Conservation (phyloP, 2,329 filamentous ascomycete genomes). For the Aspergillus alliaceus region DNA sequence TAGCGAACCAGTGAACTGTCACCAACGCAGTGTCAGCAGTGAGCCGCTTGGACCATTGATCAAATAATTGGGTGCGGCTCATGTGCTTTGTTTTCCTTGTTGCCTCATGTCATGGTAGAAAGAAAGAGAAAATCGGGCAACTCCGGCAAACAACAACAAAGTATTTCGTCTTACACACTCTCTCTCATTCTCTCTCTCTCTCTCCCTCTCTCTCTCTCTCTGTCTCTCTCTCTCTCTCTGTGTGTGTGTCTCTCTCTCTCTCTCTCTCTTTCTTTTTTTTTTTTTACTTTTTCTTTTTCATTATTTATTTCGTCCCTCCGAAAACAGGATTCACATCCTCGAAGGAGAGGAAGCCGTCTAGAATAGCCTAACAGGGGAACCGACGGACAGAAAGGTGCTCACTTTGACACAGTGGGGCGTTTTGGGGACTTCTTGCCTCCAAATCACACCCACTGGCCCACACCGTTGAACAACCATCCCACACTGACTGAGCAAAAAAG, state of each 20-base stretch:
- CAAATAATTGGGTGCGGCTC: conserved; percentile 26
- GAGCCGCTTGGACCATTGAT: conserved; percentile 9
- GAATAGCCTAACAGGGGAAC: too few species aligned
- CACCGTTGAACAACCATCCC: background rate
- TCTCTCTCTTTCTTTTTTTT: too few species aligned
- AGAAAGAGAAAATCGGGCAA: background rate
- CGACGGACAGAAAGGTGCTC: too few species aligned
- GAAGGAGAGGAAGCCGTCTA: too few species aligned
- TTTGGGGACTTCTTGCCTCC: too few species aligned
- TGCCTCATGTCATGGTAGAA: background rate
- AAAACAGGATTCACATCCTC: too few species aligned
- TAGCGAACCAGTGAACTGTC: conserved; percentile 14
- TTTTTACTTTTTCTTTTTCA: too few species aligned
- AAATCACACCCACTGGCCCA: background rate
- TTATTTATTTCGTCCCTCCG: too few species aligned
- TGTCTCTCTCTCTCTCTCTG: too few species aligned
- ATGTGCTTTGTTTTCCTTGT: conserved; percentile 11
- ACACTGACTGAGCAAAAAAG: background rate
- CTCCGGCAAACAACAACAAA: background rate
- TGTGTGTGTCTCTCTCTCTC: too few species aligned
- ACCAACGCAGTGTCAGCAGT: conserved; percentile 15
- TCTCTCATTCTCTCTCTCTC: background rate
- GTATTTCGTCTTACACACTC: too few species aligned
- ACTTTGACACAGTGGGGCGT: too few species aligned
- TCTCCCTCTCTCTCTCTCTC: background rate